Conservation (phyloP, 352 stramenopile species). For the Pythium sp. region DNA sequence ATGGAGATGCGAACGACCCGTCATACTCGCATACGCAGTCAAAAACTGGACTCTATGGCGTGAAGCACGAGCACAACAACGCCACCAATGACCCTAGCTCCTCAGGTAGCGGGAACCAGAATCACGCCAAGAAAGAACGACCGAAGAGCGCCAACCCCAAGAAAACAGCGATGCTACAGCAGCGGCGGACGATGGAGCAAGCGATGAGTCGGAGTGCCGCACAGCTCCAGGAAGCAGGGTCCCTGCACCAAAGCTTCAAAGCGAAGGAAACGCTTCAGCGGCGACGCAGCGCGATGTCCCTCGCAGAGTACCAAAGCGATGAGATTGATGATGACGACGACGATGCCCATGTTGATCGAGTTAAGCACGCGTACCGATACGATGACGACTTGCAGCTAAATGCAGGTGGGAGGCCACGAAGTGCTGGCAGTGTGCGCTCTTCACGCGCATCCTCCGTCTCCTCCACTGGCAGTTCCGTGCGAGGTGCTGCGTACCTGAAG, state of each 20-base stretch:
- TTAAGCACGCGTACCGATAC: constrained; percentile 3
- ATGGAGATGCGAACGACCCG: background rate
- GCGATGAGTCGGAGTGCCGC: constrained; percentile 21
- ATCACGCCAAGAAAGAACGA: constrained; percentile 42
- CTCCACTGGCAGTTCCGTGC: constrained; percentile 30
- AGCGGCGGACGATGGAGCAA: constrained; percentile 51
- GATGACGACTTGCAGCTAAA: constrained; percentile 8
- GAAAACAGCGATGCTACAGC: constrained; percentile 60
- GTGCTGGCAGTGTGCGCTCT: constrained; percentile 49
- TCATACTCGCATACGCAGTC: background rate
- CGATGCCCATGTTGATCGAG: background rate
- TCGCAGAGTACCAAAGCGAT: constrained; percentile 14
- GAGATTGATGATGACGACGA: background rate
- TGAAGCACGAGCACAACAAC: constrained; percentile 4
- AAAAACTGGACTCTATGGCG: constrained; percentile 3
- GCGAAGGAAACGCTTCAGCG: constrained; percentile 7
- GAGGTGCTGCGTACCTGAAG: constrained; percentile 55
- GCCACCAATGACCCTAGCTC: constrained; percentile 11
- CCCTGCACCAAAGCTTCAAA: background rate
- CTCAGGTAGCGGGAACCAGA: background rate
- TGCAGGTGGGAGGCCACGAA: constrained; percentile 33
- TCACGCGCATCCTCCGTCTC: constrained; percentile 17
- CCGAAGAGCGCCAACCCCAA: constrained; percentile 63
- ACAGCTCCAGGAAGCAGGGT: constrained; percentile 6
- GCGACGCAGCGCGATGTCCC: constrained; percentile 12